phyloP scores from a whole-genome alignment of 2,329 filamentous ascomycete species.

The Rutstroemia sp. region DNA sequence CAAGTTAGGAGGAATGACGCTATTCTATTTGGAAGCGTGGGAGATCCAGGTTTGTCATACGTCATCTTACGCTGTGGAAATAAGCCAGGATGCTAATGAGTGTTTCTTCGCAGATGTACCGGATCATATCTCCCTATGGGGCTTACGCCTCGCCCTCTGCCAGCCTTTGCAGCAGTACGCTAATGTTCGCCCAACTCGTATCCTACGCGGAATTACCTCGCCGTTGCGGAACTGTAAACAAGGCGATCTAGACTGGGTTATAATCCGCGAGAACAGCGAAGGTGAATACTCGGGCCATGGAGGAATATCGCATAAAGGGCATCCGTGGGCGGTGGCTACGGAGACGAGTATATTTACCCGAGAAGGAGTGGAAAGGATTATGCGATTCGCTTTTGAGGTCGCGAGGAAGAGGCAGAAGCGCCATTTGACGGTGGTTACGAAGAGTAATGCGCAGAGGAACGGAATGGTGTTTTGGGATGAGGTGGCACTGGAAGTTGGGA shows the following conservation, averaged over 20 bases:
- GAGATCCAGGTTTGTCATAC: slow-evolving; percentile 40
- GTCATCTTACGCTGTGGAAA: not conserved
- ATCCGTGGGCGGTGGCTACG: slow-evolving; percentile 52
- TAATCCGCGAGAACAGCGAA: slow-evolving; percentile 59
- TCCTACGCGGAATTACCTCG: slow-evolving; percentile 50
- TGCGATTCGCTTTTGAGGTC: slow-evolving; percentile 56
- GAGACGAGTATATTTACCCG: slow-evolving; percentile 58
- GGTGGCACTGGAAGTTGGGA: slow-evolving; percentile 51
- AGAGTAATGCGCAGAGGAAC: slow-evolving; percentile 58
- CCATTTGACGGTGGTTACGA: slow-evolving; percentile 55
- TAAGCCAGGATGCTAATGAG: not conserved
- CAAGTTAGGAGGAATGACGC: slow-evolving; percentile 48
- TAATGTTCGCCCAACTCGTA: slow-evolving; percentile 55
- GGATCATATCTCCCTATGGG: slow-evolving; percentile 61
- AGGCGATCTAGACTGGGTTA: slow-evolving; percentile 57
- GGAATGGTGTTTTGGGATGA: slow-evolving; percentile 65
- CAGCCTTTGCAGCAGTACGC: slow-evolving; percentile 59
- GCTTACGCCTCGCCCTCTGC: slow-evolving; percentile 54
- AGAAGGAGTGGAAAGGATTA: slow-evolving; percentile 50
- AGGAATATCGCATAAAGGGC: slow-evolving; percentile 48
- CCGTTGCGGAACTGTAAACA: slow-evolving; percentile 38
- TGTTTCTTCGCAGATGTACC: slow-evolving; percentile 42
- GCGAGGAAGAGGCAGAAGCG: slow-evolving; percentile 45
- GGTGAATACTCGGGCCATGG: slow-evolving; percentile 44
- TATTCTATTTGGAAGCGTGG: slow-evolving; percentile 54